Conservation (phyloP, 2,329 filamentous ascomycete species). For the Corinectria fuckeliana region DNA sequence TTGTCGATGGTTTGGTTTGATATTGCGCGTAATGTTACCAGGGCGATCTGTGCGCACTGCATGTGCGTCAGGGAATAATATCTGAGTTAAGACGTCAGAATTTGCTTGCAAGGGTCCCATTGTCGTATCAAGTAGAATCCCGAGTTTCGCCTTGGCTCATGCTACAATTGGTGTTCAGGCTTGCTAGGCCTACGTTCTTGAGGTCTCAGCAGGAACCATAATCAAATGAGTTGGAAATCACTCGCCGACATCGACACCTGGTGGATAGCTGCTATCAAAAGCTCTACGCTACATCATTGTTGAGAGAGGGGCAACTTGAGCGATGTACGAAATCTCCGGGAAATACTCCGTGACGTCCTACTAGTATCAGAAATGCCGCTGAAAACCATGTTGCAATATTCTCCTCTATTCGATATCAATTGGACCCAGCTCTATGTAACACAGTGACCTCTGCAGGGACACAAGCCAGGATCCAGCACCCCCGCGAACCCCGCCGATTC, state of each 20-base stretch:
- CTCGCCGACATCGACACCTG: constrained; percentile 1
- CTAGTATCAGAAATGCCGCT: constrained; percentile 22
- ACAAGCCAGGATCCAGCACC: background rate
- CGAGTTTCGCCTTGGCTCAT: constrained; percentile 11
- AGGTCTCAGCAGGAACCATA: too few relatives aligned
- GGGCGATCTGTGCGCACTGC: constrained; percentile 21
- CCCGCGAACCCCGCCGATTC: constrained; percentile 21
- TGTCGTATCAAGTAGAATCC: constrained; percentile 14
- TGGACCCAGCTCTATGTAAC: constrained; percentile 14
- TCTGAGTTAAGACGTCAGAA: constrained; percentile 21
- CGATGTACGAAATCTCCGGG: constrained; percentile 34
- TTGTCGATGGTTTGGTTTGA: constrained; percentile 15
- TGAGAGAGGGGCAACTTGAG: constrained; percentile 24
- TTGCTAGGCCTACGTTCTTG: too few relatives aligned
- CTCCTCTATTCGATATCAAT: background rate
- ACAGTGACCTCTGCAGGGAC: constrained; percentile 14
- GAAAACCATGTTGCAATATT: constrained; percentile 5
- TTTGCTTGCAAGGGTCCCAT: constrained; percentile 23
- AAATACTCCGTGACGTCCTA: constrained; percentile 37
- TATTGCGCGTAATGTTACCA: constrained; percentile 9
- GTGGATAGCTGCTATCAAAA: background rate
- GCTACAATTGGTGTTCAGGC: too few relatives aligned
- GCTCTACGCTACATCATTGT: background rate
- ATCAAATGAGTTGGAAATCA: too few relatives aligned
- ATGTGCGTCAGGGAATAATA: too few relatives aligned